Evolutionary conservation across 768 basidiomycete species (phyloP).

Genomic region (Phanerochaete sordida): DNA sequence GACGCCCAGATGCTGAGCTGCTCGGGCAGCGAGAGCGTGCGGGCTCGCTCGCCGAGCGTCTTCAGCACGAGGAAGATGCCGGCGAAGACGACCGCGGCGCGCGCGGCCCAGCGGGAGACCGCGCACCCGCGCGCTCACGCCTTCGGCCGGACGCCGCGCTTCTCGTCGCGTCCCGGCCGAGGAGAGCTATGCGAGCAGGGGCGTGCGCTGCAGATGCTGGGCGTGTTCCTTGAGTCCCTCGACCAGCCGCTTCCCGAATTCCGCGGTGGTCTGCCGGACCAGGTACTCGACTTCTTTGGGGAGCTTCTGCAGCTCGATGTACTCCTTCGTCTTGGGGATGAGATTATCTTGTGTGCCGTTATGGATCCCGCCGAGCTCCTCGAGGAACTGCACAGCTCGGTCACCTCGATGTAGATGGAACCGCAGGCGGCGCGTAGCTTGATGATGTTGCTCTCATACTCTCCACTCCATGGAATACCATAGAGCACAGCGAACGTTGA

Average conservation of each 20-base stretch:
- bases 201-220: background rate
- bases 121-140: background rate
- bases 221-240: background rate
- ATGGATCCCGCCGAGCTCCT: background rate
- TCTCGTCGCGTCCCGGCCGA: background rate
- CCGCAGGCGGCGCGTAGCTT: background rate
- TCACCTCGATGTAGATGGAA: too few species aligned
- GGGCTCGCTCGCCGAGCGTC: background rate
- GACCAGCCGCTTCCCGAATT: background rate
- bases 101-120: background rate
- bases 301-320: too few species aligned
- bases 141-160: background rate
- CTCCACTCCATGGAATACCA: background rate
- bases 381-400: background rate
- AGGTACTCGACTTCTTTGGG: too few species aligned
- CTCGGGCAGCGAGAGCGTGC: background rate
- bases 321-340: background rate
- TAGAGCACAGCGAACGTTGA: background rate
- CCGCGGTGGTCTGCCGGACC: background rate
- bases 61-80: background rate
- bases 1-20: background rate
- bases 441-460: background rate
- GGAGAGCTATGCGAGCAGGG: background rate
- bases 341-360: background rate
- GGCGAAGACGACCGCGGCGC: background rate